Evolutionary conservation across 2,329 filamentous ascomycete genomes (phyloP), one percentile per base, ranked within the genome.

Genomic region (Cytospora paraplurivora): DNA sequence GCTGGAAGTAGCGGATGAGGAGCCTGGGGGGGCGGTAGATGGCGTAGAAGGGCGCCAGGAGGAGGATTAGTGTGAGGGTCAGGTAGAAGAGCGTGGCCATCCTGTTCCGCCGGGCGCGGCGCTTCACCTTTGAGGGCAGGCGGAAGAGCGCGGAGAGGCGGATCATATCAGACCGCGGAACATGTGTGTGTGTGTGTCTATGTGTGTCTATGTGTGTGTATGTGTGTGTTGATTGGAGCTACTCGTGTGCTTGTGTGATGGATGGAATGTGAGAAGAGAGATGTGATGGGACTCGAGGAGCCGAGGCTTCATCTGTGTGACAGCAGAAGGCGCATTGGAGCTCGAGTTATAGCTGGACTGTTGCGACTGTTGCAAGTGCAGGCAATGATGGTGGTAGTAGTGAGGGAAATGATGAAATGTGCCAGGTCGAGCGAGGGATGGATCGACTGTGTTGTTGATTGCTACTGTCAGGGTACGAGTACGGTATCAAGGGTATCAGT

Each of bases 11-110:
- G 63, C 80, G 77, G 72, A 96, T 89, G 41, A 96, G 76, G 53
- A 83, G 75, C n/a, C 75, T 76, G 0, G 93, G 92, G 2, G 93
- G 92, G 74, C 92, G 93, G 82, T 96, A 96, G 69, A 96, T 80
- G 67, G 85, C 74, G 78, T 92, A 95, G 68, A 89, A 77, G 58
- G 79, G 76, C 8, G 76, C 60, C 27, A 79, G 21, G 38, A 77
- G 63, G 21, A 76, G 60, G n/a, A 73, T n/a, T 51, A 74, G 63
- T 49, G 74, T 72, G 21, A 79, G 72, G 67, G 77, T 64, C 60
- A 86, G 76, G 33, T 73, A 68, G 63, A 81, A 68, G 50, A 85
- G 78, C 54, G 82, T 85, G 49, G 81, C 78, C 82, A 87, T 85
- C 70, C 85, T 81, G 72, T 82, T 83, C 62, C 84, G 82, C 66